Conservation (phyloP, 768 basidiomycete genomes). For the Arthromyces matolae region DNA sequence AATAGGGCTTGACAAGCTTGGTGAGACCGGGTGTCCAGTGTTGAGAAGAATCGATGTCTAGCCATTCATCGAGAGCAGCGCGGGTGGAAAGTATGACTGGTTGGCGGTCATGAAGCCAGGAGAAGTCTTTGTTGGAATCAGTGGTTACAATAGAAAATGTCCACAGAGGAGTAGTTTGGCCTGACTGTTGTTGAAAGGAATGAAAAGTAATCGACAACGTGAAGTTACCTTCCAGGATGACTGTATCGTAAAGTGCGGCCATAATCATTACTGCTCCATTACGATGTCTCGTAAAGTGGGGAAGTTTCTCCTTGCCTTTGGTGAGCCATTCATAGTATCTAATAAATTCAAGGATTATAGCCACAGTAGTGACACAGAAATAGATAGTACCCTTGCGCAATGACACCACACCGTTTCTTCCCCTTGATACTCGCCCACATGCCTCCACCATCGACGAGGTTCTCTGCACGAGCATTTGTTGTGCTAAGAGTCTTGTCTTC, state of each 20-base stretch:
- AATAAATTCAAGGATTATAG: no score
- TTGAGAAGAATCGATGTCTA: slow-evolving; percentile 63
- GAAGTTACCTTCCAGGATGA: slow-evolving; percentile 54
- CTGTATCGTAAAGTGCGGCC: slow-evolving; percentile 83
- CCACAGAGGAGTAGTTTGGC: slow-evolving; percentile 55
- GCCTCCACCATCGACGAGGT: slow-evolving; percentile 65
- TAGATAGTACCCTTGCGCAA: slow-evolving; percentile 74
- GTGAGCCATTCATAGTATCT: slow-evolving; percentile 96
- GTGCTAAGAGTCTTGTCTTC: slow-evolving; percentile 75
- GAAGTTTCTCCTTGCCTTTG: slow-evolving; percentile 73
- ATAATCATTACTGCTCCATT: slow-evolving; percentile 71
- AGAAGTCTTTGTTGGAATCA: slow-evolving; percentile 58
- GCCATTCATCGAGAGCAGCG: slow-evolving; percentile 67
- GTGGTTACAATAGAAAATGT: slow-evolving; percentile 93
- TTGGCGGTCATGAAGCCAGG: slow-evolving; percentile 90
- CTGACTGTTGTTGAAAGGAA: slow-evolving; percentile 26
- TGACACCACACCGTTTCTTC: slow-evolving; percentile 79
- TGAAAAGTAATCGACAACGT: not conserved
- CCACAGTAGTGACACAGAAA: no score
- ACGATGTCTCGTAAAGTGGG: slow-evolving; percentile 75
- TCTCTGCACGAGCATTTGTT: slow-evolving; percentile 88
- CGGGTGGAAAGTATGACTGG: slow-evolving; percentile 71
- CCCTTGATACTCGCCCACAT: slow-evolving; percentile 87
- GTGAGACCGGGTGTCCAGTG: slow-evolving; percentile 61
- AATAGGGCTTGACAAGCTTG: slow-evolving; percentile 58